A percentile compares a stretch with the other conserved stretches of the same genome.
phyloP scores from a whole-genome alignment of 495 filamentous ascomycete genomes.

The Aspergillus coremiiformis region DNA sequence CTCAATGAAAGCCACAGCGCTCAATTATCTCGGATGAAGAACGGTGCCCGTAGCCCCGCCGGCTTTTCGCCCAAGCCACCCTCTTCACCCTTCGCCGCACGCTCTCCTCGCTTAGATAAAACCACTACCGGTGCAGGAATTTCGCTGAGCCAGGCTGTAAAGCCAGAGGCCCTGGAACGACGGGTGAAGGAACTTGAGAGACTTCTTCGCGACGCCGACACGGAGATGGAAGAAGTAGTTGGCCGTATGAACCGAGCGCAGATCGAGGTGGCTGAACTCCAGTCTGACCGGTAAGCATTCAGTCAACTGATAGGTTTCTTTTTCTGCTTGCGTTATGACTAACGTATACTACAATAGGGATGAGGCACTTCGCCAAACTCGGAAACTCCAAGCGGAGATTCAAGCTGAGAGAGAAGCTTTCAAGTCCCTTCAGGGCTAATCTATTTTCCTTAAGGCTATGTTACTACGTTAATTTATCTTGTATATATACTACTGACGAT shows the following conservation, averaged over 20 bases:
- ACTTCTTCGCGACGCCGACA: slow-evolving; percentile 72
- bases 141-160: slow-evolving; percentile 53
- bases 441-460: background rate
- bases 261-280: slow-evolving; percentile 86
- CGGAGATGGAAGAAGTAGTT: slow-evolving; percentile 93
- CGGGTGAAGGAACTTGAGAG: slow-evolving; percentile 74
- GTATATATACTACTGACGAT: background rate
- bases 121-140: slow-evolving; percentile 51
- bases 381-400: slow-evolving; percentile 62
- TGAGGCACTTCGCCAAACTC: slow-evolving; percentile 75
- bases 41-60: slow-evolving; percentile 36
- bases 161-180: slow-evolving; percentile 65
- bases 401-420: slow-evolving; percentile 51
- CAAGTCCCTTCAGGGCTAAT: slow-evolving; percentile 31
- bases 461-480: background rate
- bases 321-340: slow-evolving; percentile 9
- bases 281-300: slow-evolving; percentile 73
- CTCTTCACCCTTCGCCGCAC: slow-evolving; percentile 52
- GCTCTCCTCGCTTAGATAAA: slow-evolving; percentile 51
- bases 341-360: slow-evolving; percentile 49
- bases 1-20: slow-evolving; percentile 70
- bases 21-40: slow-evolving; percentile 71
- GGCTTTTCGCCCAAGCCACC: slow-evolving; percentile 46
- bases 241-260: slow-evolving; percentile 87
- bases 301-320: slow-evolving; percentile 8